Evolutionary conservation across 2,329 filamentous ascomycete species (phyloP).

Genomic region (Penicillium italicum): DNA sequence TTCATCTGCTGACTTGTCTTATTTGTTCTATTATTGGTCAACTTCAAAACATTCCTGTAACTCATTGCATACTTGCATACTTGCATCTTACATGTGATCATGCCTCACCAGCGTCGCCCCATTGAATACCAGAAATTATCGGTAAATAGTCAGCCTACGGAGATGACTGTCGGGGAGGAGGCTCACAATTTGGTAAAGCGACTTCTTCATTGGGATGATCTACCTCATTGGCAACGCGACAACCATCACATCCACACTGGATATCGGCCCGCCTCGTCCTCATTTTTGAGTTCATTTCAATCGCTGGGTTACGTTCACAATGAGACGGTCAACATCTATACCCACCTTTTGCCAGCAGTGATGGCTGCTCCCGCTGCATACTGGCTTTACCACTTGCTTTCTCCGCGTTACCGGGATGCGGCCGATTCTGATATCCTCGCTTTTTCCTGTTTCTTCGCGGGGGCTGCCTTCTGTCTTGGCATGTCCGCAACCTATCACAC

Average conservation of each 20-base stretch:
- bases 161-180: slow-evolving; percentile 20
- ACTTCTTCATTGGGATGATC: slow-evolving; percentile 51
- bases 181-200: slow-evolving; percentile 30
- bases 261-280: slow-evolving; percentile 62
- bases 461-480: slow-evolving; percentile 68
- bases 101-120: slow-evolving; percentile 35
- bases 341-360: slow-evolving; percentile 65
- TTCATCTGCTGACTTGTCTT: slow-evolving; percentile 13
- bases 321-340: slow-evolving; percentile 68
- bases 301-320: slow-evolving; percentile 64
- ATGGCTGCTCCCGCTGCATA: slow-evolving; percentile 52
- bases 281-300: slow-evolving; percentile 56
- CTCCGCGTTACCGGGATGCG: slow-evolving; percentile 64
- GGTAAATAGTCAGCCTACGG: slow-evolving; percentile 21
- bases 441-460: slow-evolving; percentile 75
- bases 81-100: slow-evolving; percentile 25
- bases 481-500: slow-evolving; percentile 85
- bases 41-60: slow-evolving; percentile 10
- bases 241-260: slow-evolving; percentile 66
- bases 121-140: slow-evolving; percentile 15
- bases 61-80: slow-evolving; percentile 15
- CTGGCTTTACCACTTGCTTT: slow-evolving; percentile 56
- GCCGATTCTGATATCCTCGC: slow-evolving; percentile 62
- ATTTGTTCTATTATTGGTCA: slow-evolving; percentile 12
- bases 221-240: slow-evolving; percentile 56